Evolutionary conservation across 768 basidiomycete species (phyloP).

Genomic region (Pleurotus tuber-regium): DNA sequence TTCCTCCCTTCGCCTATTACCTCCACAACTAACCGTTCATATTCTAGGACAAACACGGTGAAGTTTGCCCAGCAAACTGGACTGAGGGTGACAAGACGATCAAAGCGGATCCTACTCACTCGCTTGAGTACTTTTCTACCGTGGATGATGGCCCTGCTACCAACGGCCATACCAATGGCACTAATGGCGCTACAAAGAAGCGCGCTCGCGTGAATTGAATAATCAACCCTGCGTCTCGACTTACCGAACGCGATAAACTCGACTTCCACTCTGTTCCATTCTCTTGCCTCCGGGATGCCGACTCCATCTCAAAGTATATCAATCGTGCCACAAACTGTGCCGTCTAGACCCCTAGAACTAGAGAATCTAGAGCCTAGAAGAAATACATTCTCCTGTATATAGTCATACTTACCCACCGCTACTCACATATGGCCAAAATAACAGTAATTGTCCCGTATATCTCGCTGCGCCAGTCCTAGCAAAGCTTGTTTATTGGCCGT

Average conservation of each 20-base stretch:
- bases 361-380: neutral
- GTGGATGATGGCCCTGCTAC: constrained; percentile 20
- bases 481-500: too few relatives aligned
- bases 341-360: too few relatives aligned
- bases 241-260: neutral
- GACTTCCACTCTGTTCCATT: too few relatives aligned
- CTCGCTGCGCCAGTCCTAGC: too few relatives aligned
- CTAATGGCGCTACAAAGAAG: constrained; percentile 42
- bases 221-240: neutral
- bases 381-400: neutral
- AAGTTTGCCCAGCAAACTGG: constrained; percentile 95
- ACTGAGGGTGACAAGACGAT: constrained; percentile 78
- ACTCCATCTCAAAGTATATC: too few relatives aligned
- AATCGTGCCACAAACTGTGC: too few relatives aligned
- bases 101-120: constrained; percentile 71
- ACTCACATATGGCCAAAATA: too few relatives aligned
- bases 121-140: constrained; percentile 70
- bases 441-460: too few relatives aligned
- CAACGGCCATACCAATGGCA: constrained; percentile 16
- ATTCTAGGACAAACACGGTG: constrained; percentile 77
- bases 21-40: too few relatives aligned
- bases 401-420: neutral
- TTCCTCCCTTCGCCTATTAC: too few relatives aligned
- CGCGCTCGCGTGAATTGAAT: constrained; percentile 52
- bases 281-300: too few relatives aligned